Base-by-base conservation (phyloP, 192 early-diverging fungal genomes). In the Coemansia sp. region DNA sequence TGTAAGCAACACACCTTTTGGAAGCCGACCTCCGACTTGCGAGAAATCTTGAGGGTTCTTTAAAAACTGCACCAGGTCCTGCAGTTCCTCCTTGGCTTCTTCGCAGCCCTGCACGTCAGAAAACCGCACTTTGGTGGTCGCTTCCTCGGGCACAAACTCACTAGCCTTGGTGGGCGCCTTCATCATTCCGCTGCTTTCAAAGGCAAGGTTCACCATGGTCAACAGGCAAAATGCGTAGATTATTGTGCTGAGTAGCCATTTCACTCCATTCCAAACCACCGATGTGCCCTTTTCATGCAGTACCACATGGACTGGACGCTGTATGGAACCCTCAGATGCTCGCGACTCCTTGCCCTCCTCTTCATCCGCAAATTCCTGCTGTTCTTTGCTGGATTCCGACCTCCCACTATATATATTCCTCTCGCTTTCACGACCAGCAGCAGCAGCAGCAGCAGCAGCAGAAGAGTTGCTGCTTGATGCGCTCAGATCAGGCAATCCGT, bases 51-150 rank as follows among this genome's bases (percentile, higher is more conserved):
- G 80, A 5, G 97, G 97, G 51, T 93, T 88, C 69, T 89, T 94
- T 31, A 99, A 69, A 56, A 98, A 99, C 51, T 90, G 87, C 15
- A 99, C 97, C 12, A 99, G 80, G 64, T 99, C 97, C 51, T 94
- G 85, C 44, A 99, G 76, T 76, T 98, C 97, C 58, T 91, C 88
- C 66, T 99, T 99, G 20, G 97, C 96, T 64, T 99, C 97, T 46
- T 97, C 93, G 30, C 96, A 93, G 26, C 96, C 95, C 65, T 96
- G 93, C 0, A 98, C 96, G 59, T 98, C 96, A 3, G 87, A 79
- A 62, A 98, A 97, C 52, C 83, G 90, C 46, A 93, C 88, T 2
- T 51, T 46, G 30, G 57, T 66, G 5, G 66, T 76, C 40, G 36
- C 36, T 15, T 64, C 60, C 61, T 64, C 65, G 14, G 79, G 79